Base-by-base conservation (phyloP, 2,329 filamentous ascomycete genomes). In the Cytospora paraplurivora region DNA sequence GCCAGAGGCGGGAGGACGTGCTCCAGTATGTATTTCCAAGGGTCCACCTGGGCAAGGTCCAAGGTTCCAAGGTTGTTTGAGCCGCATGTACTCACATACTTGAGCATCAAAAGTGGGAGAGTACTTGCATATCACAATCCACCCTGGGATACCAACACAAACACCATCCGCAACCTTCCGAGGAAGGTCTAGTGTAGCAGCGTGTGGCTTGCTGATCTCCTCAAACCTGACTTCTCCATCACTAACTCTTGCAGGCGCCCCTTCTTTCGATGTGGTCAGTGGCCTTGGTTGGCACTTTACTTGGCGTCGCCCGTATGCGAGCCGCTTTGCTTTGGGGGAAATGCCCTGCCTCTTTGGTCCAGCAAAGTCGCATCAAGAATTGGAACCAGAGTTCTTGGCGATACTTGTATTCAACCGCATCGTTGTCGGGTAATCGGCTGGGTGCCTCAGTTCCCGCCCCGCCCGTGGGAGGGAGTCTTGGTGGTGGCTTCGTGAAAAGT, bases 391-490 rank as follows among this genome's bases (percentile, higher is more conserved):
- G 27, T n/a, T 71, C 8, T 64, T 69, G 17, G 77, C 78, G 0
- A 71, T 74, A 13, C 37, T 67, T n/a, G 72, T 77, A 4, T 73
- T 79, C 12, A 58, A 51, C 34, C 62, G 51, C n/a, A 62, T 66
- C 4, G 44, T 21, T 27, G 13, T 66, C 4, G n/a, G 33, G 5
- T 57, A 33, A 61, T 38, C 7, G 12, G 15, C 11, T 12, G 21
- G 32, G 15, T 2, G 19, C 19, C 12, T 61, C 59, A 55, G 27
- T 17, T 8, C 11, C 41, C 7, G 11, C 15, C 15, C 4, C 49
- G 32, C 33, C 49, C 41, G 33, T 5, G 51, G 11, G 19, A 15
- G n/a, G 38, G 19, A 10, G 0, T 13, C 33, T 61, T 56, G 51
- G 27, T 44, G 17, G 19, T n/a, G 19, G 15, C 35, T 27, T n/a